Evolutionary conservation across 768 basidiomycete genomes (phyloP), one percentile per base, ranked within the genome.

Genomic region (Kwoniella bestiolae): DNA sequence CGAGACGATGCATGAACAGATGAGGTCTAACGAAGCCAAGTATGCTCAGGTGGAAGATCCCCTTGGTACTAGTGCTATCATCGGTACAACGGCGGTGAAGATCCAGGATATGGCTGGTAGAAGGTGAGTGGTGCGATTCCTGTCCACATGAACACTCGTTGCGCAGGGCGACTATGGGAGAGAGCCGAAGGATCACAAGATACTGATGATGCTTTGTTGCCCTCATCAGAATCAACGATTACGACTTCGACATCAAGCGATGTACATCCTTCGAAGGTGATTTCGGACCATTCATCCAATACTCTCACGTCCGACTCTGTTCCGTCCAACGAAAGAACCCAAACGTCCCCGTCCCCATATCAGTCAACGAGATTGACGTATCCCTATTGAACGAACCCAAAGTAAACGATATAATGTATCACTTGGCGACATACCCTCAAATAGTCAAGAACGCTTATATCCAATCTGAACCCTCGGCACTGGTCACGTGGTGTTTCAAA

Each of bases 71-170:
- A 86, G 87, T 63, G 85, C 85, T 68, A 91, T 95, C 81, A 88
- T 97, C 52, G 96, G 94, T 21, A 92, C 96, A 74, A 90, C 92
- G 0, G 93, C 92, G 2, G 90, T 99, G 71, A 98, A 97, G 84
- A 94, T 99, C 65, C 96, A 99, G 82, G 94, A 96, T 78, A 94
- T 95, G 92, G 86, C 90, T 46, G 92, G 92, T 14, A 95, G 92
- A 80, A 85, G 93, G 93, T 93, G 69, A 49, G 86, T 72, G 7
- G 3, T 7, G n/a, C n/a, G n/a, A n/a, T n/a, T n/a, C n/a, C n/a
- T n/a, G n/a, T n/a, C n/a, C n/a, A n/a, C n/a, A n/a, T n/a, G n/a
- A n/a, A n/a, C n/a, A n/a, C n/a, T 21, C 46, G 46, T 21, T 21
- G 12, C 11, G 26, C 31, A 44, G 16, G 16, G 18, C 21, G 38